phyloP scores from a whole-genome alignment of 2,329 filamentous ascomycete species.

The Cytospora schulzeri region DNA sequence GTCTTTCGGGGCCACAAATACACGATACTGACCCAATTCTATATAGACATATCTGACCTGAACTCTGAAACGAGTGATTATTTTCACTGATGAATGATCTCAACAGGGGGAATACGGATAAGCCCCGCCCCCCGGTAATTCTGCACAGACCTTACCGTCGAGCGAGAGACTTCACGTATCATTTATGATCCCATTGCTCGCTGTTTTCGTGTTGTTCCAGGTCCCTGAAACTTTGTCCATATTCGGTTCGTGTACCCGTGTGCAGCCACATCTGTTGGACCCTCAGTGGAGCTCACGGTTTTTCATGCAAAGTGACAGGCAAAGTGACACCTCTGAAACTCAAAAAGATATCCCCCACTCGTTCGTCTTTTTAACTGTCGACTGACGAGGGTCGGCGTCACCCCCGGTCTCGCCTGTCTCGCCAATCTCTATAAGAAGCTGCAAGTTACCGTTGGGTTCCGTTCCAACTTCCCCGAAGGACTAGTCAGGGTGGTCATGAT shows the following conservation, averaged over 20 bases:
- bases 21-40: not conserved
- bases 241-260: not conserved
- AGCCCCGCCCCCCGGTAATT: too few species aligned
- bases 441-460: conserved; percentile 17
- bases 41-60: too few species aligned
- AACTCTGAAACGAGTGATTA: not conserved
- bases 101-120: not conserved
- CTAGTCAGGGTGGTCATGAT: not conserved
- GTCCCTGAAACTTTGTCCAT: not conserved
- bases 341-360: not conserved
- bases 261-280: not conserved
- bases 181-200: not conserved
- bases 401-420: conserved; percentile 2
- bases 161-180: not conserved
- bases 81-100: not conserved
- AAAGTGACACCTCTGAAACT: not conserved
- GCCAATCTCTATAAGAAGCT: conserved; percentile 13
- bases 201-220: not conserved
- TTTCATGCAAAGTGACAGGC: not conserved
- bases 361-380: not conserved
- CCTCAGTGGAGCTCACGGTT: not conserved
- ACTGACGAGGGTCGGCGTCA: not conserved
- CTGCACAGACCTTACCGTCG: not conserved
- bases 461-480: not conserved
- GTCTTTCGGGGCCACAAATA: too few species aligned